A percentile compares a stretch with the other conserved stretches of the same genome.
Evolutionary conservation across 441 rosid species (phyloP).

Genomic region (Rhodomyrtus psidioides): DNA sequence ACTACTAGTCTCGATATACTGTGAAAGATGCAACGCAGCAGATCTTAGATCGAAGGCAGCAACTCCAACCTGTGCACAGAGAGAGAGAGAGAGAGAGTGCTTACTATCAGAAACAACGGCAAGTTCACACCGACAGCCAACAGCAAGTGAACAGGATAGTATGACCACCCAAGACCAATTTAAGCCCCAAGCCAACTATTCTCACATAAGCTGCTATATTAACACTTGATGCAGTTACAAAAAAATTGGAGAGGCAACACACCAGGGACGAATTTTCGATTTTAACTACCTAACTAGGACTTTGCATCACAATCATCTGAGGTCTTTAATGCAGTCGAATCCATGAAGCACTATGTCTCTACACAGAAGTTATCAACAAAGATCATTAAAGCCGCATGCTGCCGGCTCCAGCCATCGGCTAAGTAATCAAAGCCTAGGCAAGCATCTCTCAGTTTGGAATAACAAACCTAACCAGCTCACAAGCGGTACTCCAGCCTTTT

Average conservation of each 20-base stretch:
- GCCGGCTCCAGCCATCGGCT: background rate
- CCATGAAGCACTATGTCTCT: background rate
- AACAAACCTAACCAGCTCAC: background rate
- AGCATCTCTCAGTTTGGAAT: no score
- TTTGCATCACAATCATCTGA: background rate
- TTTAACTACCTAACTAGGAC: background rate
- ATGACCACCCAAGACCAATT: background rate
- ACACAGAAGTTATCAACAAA: background rate
- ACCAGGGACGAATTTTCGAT: background rate
- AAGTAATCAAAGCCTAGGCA: background rate
- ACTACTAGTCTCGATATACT: slow-evolving; percentile 93
- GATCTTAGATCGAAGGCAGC: slow-evolving; percentile 93
- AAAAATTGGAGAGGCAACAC: background rate
- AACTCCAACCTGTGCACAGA: slow-evolving; percentile 66
- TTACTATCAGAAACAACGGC: background rate
- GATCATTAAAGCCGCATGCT: background rate
- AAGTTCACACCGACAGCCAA: background rate
- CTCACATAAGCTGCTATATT: background rate
- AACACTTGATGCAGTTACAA: background rate
- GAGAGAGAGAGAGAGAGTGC: background rate
- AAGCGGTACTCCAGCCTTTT: background rate
- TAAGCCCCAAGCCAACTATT: background rate
- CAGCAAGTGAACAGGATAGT: background rate
- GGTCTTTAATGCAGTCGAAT: background rate
- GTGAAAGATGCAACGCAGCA: slow-evolving; percentile 91